phyloP scores from a whole-genome alignment of 169 alveolate genomes.

The Cryptosporidium felis region DNA sequence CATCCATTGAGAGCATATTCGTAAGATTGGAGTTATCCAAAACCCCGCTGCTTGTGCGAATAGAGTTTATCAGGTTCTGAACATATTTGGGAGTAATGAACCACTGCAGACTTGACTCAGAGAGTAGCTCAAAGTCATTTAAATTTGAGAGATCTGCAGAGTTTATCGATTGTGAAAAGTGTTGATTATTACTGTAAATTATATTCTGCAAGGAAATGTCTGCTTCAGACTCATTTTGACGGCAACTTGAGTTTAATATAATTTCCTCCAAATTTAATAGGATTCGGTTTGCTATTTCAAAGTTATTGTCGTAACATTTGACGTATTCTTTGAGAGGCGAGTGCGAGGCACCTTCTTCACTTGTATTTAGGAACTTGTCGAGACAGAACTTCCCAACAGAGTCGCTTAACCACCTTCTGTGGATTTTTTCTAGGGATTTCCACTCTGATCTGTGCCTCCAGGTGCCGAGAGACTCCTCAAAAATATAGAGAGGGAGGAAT shows the following conservation, averaged over 20 bases:
- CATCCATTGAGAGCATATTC: too few relatives aligned
- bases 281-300: conserved; percentile 44
- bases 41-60: too few relatives aligned
- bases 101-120: conserved; percentile 46
- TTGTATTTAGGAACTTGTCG: neutral
- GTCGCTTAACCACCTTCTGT: conserved; percentile 49
- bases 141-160: neutral
- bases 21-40: too few relatives aligned
- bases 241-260: neutral
- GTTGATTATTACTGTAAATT: conserved; percentile 21
- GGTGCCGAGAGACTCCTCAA: conserved; percentile 82
- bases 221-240: neutral
- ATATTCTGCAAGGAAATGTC: neutral
- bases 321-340: neutral
- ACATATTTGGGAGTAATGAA: conserved; percentile 40
- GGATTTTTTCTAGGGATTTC: conserved; percentile 62
- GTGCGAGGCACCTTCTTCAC: neutral
- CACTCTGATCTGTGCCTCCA: conserved; percentile 78
- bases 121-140: conserved; percentile 43
- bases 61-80: too few relatives aligned
- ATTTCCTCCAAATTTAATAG: conserved; percentile 14
- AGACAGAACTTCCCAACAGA: conserved; percentile 12
- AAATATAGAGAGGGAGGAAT: conserved; percentile 83
- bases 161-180: conserved; percentile 3
- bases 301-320: neutral